A percentile compares a stretch with the other conserved stretches of the same genome.
Conservation (phyloP, 306 rosid species). For the Cicer chorassanicum region DNA sequence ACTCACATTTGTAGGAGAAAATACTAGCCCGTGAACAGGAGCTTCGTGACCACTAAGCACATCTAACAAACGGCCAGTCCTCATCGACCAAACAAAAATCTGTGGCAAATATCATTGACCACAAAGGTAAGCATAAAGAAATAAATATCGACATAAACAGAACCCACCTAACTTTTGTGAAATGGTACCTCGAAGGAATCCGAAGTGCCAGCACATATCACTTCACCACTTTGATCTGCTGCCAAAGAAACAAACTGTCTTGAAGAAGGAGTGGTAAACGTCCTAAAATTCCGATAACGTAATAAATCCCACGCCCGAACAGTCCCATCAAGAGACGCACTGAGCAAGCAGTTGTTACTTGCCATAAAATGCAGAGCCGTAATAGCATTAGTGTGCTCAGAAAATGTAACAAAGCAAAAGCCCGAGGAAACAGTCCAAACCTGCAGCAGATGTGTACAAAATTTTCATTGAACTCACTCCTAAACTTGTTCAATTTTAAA, state of each 20-base stretch:
- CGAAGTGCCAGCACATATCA: conserved; percentile 91
- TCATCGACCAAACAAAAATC: conserved; percentile 97
- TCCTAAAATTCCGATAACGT: conserved; percentile 85
- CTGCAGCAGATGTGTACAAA: conserved; percentile 57
- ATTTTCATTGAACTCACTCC: conserved; percentile 18
- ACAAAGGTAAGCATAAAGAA: conserved; percentile 25
- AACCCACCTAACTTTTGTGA: conserved; percentile 32
- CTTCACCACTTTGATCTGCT: conserved; percentile 95
- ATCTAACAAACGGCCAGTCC: conserved; percentile 83
- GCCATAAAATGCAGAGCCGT: conserved; percentile 93
- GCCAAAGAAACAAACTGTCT: conserved; percentile 90
- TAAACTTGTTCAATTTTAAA: conserved; percentile 8
- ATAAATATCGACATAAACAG: neutral
- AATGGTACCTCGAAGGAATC: conserved; percentile 88
- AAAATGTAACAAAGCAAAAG: conserved; percentile 84
- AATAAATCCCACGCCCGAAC: conserved; percentile 94
- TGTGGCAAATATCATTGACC: conserved; percentile 42
- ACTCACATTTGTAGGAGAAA: conserved; percentile 96
- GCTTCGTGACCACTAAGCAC: conserved; percentile 95
- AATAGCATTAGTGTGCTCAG: conserved; percentile 87
- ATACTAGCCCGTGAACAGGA: conserved; percentile 87
- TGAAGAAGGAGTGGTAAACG: conserved; percentile 75
- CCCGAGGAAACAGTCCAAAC: conserved; percentile 92
- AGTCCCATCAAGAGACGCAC: conserved; percentile 98
- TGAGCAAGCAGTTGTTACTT: conserved; percentile 70